Evolutionary conservation across 2,329 filamentous ascomycete genomes (phyloP), one percentile per base, ranked within the genome.

Genomic region (Exophiala bonariae): DNA sequence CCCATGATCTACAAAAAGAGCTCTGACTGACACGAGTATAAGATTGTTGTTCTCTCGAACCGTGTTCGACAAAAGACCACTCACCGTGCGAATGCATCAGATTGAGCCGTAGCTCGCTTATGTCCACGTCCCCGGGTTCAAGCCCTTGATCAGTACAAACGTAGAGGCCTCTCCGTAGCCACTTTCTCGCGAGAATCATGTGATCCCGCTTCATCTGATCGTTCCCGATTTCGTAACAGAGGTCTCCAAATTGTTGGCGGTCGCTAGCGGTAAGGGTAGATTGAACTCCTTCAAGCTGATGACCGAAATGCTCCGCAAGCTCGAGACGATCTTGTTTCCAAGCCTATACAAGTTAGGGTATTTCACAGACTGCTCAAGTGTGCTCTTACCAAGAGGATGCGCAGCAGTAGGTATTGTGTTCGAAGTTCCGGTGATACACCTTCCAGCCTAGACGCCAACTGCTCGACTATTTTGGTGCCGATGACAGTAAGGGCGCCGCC

Each of bases 291-390:
- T 68, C 58, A 37, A 81, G 67, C 58, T 87, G 87, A 28, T 66
- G 67, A 64, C 85, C 91, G 74, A 93, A 82, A 64, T 89, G 82
- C 44, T 95, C 88, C 20, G 88, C 87, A 38, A 90, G 78, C 47
- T 92, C 86, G 11, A 86, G 73, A 32, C 85, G 80, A 32, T 80
- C 75, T 61, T 90, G 83, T 58, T 83, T 82, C 83, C 85, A 95
- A 22, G 84, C 79, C 88, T 92, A n/a, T 46, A 17, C 6, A 1
- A 20, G 18, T 19, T 26, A 18, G 13, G 5, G 32, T 34, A n/a
- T 34, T 34, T 6, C 13, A 34, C 6, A 7, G 6, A 7, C 14
- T 31, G 32, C 19, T 17, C 10, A 17, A 22, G 3, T 4, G 26
- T 40, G 41, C 14, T 56, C 75, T 64, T 67, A 89, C 89, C 66